Percentiles rank a stretch among this genome's conserved stretches.
These are phyloP conservation scores for Pyronema omphalodes DNA, from an alignment of 495 filamentous ascomycete genomes.

Conservation along the genomic window DNA sequence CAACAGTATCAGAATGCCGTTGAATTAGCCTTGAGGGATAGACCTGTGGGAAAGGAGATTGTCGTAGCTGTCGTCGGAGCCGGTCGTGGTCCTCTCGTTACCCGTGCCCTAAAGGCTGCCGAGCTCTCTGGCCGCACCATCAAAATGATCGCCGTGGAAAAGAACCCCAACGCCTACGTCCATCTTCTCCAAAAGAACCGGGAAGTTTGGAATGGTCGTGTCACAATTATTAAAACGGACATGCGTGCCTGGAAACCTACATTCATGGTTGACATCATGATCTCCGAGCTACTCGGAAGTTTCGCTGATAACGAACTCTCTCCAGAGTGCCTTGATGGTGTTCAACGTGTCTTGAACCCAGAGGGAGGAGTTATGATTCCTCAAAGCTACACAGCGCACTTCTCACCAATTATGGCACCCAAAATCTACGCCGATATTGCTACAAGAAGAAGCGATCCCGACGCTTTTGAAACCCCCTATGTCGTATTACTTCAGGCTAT, in stretches of 20 bases:
- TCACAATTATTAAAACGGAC: constrained; percentile 80
- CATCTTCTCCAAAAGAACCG: constrained; percentile 74
- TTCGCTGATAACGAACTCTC: constrained; percentile 85
- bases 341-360: constrained; percentile 59
- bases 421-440: constrained; percentile 65
- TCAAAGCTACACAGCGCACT: constrained; percentile 71
- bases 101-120: constrained; percentile 64
- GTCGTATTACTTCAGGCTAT: constrained; percentile 82
- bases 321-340: constrained; percentile 76
- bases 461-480: constrained; percentile 68
- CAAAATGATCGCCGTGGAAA: constrained; percentile 82
- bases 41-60: constrained; percentile 30
- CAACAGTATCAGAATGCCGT: constrained; percentile 85
- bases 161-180: constrained; percentile 95
- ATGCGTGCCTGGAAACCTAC: constrained; percentile 92
- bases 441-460: constrained; percentile 41
- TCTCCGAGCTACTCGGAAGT: constrained; percentile 84
- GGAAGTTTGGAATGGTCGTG: constrained; percentile 50
- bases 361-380: constrained; percentile 72
- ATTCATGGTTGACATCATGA: constrained; percentile 68
- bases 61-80: constrained; percentile 76
- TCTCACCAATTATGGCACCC: constrained; percentile 80
- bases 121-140: constrained; percentile 55
- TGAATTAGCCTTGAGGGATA: constrained; percentile 61
- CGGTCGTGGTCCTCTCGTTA: constrained; percentile 78